These are phyloP conservation scores for Mrakia gelida DNA, from an alignment of 768 basidiomycete species.

Conservation along the genomic window DNA sequence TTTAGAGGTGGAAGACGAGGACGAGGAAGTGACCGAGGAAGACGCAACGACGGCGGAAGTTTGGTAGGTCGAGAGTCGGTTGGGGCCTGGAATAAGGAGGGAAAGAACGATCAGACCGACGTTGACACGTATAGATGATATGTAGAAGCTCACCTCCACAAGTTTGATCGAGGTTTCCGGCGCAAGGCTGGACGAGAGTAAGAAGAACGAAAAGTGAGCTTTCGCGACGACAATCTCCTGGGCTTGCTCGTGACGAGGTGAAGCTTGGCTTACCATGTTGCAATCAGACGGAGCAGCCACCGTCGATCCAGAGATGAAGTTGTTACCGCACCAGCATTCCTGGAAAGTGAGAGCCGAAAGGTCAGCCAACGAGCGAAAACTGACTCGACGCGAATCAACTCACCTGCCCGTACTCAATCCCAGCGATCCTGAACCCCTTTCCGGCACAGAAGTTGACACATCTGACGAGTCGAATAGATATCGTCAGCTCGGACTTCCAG, in stretches of 20 bases:
- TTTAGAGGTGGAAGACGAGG: background rate
- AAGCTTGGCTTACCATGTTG: slow-evolving; percentile 5
- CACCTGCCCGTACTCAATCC: slow-evolving; percentile 40
- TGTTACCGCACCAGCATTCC: slow-evolving; percentile 11
- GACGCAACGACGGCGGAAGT: background rate
- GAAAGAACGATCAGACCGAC: too few species aligned
- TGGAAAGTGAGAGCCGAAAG: background rate
- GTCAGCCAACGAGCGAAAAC: too few species aligned
- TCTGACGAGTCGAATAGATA: background rate
- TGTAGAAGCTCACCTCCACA: background rate
- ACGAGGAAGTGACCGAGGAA: background rate
- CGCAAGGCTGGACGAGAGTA: background rate
- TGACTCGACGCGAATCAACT: background rate
- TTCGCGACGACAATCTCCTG: too few species aligned
- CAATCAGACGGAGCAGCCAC: background rate
- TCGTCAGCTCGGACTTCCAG: background rate
- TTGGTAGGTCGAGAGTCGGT: background rate
- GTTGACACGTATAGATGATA: too few species aligned
- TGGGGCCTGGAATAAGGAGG: background rate
- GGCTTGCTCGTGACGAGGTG: too few species aligned
- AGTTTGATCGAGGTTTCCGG: background rate
- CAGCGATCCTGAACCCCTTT: slow-evolving; percentile 40
- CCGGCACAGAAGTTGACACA: slow-evolving; percentile 11
- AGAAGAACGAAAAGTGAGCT: background rate
- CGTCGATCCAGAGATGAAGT: background rate